Evolutionary conservation across 306 rosid species (phyloP), one percentile per base, ranked within the genome.

Genomic region (Clitoria ternatea): DNA sequence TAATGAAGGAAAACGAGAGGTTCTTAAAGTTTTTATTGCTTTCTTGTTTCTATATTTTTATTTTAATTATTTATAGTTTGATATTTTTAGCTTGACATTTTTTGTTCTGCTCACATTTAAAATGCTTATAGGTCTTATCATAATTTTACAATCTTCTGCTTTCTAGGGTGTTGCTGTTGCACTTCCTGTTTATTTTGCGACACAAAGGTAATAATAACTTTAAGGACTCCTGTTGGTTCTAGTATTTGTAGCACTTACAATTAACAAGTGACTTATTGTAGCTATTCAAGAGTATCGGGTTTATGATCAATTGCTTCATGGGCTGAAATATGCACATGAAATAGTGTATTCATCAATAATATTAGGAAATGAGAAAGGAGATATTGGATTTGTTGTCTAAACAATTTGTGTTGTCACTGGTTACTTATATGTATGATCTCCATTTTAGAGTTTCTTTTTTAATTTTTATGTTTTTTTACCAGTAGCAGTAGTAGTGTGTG

Each of bases 111-210:
- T 17, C 77, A 33, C 57, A 57, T 27, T 55, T 0, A 53, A 68
- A 57, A 33, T 39, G 54, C 12, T 64, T 15, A 7, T 24, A 8
- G 59, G 20, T 29, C 30, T 30, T 59, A 19, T 72, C 68, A 26
- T 75, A 69, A 75, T 75, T 68, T 71, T 37, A 54, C n/a, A 8
- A 40, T 19, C 22, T 70, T 84, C 45, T 63, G 11, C 33, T 64
- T 81, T 82, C 27, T 73, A 87, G 99, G 97, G 99, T 43, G 90
- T 91, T 75, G 97, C 96, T 45, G 99, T 89, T 74, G 97, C 99
- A 2, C 99, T 94, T 80, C 99, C 97, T 77, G 84, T 94, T 77
- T 94, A 94, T 79, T 91, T 91, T 75, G 99, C 96, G 12, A 91
- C 97, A 19, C 86, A 94, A 81, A 89, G 96, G 99, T 94, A 67